phyloP scores from a whole-genome alignment of 2,329 filamentous ascomycete genomes.

The Hypomyces perniciosus region DNA sequence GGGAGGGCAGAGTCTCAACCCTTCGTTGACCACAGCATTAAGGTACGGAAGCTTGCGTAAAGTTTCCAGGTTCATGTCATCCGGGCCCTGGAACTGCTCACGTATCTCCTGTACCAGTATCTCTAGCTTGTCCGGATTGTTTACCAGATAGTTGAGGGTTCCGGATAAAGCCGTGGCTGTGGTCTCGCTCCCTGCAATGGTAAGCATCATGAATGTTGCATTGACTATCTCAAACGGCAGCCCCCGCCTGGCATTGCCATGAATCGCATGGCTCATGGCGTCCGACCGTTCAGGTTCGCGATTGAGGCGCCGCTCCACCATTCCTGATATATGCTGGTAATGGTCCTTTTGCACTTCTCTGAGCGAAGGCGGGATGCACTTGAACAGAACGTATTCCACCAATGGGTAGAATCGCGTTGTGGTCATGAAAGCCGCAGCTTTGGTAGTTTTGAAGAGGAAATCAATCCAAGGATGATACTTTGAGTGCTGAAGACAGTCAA shows the following conservation, averaged over 20 bases:
- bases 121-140: constrained; percentile 23
- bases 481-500: constrained; percentile 12
- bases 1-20: constrained; percentile 41
- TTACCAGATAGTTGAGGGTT: constrained; percentile 23
- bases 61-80: constrained; percentile 12
- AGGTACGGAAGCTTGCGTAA: constrained; percentile 33
- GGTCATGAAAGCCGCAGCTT: constrained; percentile 3
- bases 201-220: constrained; percentile 16
- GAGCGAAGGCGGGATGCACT: constrained; percentile 2
- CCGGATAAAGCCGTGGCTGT: constrained; percentile 25
- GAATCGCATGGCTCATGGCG: constrained; percentile 25
- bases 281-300: constrained; percentile 19
- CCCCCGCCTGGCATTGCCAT: constrained; percentile 23
- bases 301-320: constrained; percentile 18
- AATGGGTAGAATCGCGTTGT: constrained; percentile 6
- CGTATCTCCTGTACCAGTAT: constrained; percentile 30
- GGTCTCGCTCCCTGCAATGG: constrained; percentile 27
- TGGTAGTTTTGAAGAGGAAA: constrained; percentile 11
- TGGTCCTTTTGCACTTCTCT: background rate
- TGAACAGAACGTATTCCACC: constrained; percentile 3
- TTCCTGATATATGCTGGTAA: constrained; percentile 19
- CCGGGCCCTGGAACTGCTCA: constrained; percentile 4
- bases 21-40: constrained; percentile 45
- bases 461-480: constrained; percentile 14
- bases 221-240: constrained; percentile 28